Base-by-base conservation (phyloP, 352 stramenopile species). In the Globisporangium cylindrosporum region DNA sequence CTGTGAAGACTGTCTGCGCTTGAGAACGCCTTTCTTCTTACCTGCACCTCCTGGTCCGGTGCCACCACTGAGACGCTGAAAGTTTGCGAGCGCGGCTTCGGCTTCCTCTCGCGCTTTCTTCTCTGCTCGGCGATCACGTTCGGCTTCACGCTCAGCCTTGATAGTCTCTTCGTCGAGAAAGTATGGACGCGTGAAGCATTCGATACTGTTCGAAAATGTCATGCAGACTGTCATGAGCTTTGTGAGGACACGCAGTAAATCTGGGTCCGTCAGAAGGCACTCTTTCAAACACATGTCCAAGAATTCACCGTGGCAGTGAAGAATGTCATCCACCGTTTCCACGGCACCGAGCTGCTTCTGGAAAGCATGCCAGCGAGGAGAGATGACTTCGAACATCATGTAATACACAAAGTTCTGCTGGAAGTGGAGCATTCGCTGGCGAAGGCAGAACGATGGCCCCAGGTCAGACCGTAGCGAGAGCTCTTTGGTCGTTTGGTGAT, bases 361-460 rank as follows among this genome's bases (percentile, higher is more conserved):
- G 59, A 99, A 86, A 18, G 90, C 83, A 64, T 97, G 89, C 90
- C 90, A 98, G 34, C 94, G 89, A 2, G 95, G 92, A 0, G 97
- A 97, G 63, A 99, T 97, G 5, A 99, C 97, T 64, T 96, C 97
- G 56, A 98, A 97, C 85, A 98, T 99, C 82, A 99, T 98, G 74
- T 99, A 99, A 76, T 99, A 99, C 27, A 99, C 90, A 32, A 99
- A 95, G 70, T 99, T 99, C 68, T 99, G 97, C 68, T 99, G 86
- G 72, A 99, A 99, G 76, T 99, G 98, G 8, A 99, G 82, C 98
- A 99, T 99, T n/a, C 97, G 82, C 62, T 99, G 94, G 24, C 97
- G 87, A 27, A 99, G 75, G 61, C 92, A 93, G 74, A 98, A 99
- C 5, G 97, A 98, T 36, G 80, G 86, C 24, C 91, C 92, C 53